These are phyloP conservation scores for Penicillium freii DNA, from an alignment of 2,329 filamentous ascomycete genomes.

Conservation along the genomic window DNA sequence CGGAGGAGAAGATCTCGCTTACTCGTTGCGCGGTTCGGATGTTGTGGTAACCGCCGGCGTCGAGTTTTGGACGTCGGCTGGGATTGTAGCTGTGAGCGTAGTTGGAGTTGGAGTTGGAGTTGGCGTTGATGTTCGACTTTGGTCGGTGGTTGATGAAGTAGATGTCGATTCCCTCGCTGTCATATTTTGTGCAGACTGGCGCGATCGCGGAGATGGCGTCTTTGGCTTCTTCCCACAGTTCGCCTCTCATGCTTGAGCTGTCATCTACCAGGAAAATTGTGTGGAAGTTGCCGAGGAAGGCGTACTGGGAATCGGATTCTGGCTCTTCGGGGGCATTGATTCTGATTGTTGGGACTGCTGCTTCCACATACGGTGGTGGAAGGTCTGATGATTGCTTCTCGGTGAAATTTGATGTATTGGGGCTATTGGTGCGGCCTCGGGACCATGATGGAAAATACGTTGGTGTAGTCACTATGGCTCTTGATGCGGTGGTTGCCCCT, in stretches of 20 bases:
- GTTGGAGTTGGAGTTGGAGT: not conserved
- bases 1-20: conserved; percentile 65
- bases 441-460: not conserved
- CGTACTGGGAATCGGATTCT: conserved; percentile 51
- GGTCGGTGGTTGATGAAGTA: conserved; percentile 76
- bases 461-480: not conserved
- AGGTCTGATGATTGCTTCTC: not conserved
- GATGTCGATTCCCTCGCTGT: conserved; percentile 82
- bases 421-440: not conserved
- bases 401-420: not conserved
- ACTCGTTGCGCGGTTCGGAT: conserved; percentile 61
- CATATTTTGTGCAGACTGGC: conserved; percentile 76
- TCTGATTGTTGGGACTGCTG: conserved; percentile 30
- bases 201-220: conserved; percentile 70
- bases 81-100: conserved; percentile 19
- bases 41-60: conserved; percentile 58
- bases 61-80: conserved; percentile 39
- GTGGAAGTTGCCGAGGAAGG: conserved; percentile 77
- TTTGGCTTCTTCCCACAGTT: conserved; percentile 72
- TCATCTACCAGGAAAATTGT: conserved; percentile 91
- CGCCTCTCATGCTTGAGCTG: conserved; percentile 77
- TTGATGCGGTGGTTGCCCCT: not conserved
- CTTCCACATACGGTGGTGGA: conserved; percentile 36
- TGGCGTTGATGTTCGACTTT: not conserved
- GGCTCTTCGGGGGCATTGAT: conserved; percentile 46